These are phyloP conservation scores for Tephrocybe sp. DNA, from an alignment of 768 basidiomycete genomes.

Conservation along the genomic window DNA sequence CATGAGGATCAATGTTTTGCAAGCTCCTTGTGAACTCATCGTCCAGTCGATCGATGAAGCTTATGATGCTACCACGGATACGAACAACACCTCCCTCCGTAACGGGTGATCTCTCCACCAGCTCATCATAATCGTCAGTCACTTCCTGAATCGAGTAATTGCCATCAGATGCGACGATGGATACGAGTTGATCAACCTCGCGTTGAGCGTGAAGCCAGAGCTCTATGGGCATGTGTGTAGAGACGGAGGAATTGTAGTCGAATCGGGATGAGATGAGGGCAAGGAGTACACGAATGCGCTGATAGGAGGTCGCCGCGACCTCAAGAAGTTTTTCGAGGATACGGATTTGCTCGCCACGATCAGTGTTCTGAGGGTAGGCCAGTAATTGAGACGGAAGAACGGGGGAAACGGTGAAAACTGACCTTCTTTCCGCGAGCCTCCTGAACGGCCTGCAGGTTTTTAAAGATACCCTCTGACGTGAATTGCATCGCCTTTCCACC, in stretches of 20 bases:
- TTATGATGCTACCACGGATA: slow-evolving; percentile 94
- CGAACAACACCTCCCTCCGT: slow-evolving; percentile 74
- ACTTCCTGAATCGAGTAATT: slow-evolving; percentile 85
- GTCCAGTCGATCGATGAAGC: slow-evolving; percentile 93
- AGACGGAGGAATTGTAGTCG: slow-evolving; percentile 90
- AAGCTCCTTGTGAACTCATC: slow-evolving; percentile 98
- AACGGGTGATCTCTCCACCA: slow-evolving; percentile 76
- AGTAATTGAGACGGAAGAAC: background rate
- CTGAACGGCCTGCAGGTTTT: slow-evolving; percentile 86
- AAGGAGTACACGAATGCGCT: slow-evolving; percentile 91
- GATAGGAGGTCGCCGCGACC: slow-evolving; percentile 86
- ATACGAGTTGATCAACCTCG: slow-evolving; percentile 87
- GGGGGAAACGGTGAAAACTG: slow-evolving; percentile 12
- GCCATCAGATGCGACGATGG: slow-evolving; percentile 68
- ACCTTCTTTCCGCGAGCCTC: slow-evolving; percentile 98
- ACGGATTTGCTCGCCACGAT: slow-evolving; percentile 91
- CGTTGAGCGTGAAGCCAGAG: slow-evolving; percentile 85
- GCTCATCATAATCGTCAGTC: slow-evolving; percentile 91
- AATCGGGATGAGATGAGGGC: slow-evolving; percentile 93
- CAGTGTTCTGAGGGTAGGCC: slow-evolving; percentile 75
- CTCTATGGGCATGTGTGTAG: slow-evolving; percentile 89
- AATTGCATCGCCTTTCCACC: slow-evolving; percentile 84
- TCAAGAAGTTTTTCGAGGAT: slow-evolving; percentile 86
- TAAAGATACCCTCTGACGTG: slow-evolving; percentile 86
- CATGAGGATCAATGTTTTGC: slow-evolving; percentile 98